Base-by-base conservation (phyloP, 1,139 yeast genomes). In the Saccharomycopsis crataegensis region DNA sequence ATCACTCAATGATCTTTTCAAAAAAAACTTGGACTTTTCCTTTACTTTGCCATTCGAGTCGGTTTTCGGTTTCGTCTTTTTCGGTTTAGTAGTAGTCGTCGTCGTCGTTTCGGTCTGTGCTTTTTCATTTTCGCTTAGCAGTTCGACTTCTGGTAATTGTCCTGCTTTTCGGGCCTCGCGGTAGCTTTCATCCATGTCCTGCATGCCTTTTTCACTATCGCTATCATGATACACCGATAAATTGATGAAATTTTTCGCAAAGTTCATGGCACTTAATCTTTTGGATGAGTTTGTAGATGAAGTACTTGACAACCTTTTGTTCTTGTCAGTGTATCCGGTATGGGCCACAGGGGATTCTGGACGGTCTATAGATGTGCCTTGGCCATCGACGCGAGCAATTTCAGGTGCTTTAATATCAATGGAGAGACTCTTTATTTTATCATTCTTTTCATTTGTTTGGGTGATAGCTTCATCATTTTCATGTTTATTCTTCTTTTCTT, bases 181-280 rank as follows among this genome's bases (percentile, higher is more conserved):
- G 36, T 42, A 42, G 8, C 22, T 42, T 14, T 32, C 33, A 3
- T 48, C 34, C 46, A 33, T 43, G 8, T 47, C 43, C n/a, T 16
- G 8, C 22, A 41, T 43, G 16, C 14, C 36, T n/a, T 14, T 32
- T 36, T 54, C 56, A 17, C 42, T 33, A 44, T 52, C 55, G 32
- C 45, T 40, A 36, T 52, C 57, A 22, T 52, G 40, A 40, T 54
- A 54, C 12, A 54, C 57, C 4, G 57, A 52, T 8, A 54, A 38
- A 37, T 52, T 54, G 48, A 54, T 54, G 32, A 54, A 17, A 44
- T 49, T 53, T 43, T 34, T 50, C 9, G 56, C 52, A 45, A 49
- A 53, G 37, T 47, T 54, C 8, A 53, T 42, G 5, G 53, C 52
- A 37, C 57, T 54, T 6, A 54, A 43, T 40, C 56, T 31, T 33